Evolutionary conservation across 768 basidiomycete species (phyloP).

Genomic region (Lyophyllum decastes): DNA sequence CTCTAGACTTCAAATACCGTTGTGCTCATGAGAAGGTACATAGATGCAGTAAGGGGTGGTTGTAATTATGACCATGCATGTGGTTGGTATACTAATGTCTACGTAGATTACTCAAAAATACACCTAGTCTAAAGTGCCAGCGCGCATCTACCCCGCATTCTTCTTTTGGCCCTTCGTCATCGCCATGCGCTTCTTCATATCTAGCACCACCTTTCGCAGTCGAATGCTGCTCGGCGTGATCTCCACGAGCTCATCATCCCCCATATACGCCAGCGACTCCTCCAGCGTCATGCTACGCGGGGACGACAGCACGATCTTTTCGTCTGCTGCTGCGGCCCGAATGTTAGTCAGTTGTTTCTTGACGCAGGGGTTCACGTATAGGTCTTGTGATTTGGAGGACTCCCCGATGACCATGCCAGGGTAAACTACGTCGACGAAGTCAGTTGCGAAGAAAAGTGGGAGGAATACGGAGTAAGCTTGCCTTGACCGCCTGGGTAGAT

Average conservation of each 20-base stretch:
- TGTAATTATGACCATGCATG: not conserved
- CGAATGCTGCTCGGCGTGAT: slow-evolving; percentile 44
- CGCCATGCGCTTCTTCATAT: slow-evolving; percentile 34
- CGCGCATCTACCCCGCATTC: not conserved
- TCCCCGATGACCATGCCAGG: slow-evolving; percentile 55
- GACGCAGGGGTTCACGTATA: slow-evolving; percentile 48
- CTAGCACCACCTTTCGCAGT: slow-evolving; percentile 43
- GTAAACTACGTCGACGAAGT: slow-evolving; percentile 34
- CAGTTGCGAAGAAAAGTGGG: not conserved
- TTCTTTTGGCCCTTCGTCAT: not conserved
- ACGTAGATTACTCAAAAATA: not conserved
- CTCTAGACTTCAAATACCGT: too few relatives aligned
- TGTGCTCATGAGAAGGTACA: too few relatives aligned
- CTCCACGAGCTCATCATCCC: slow-evolving; percentile 50
- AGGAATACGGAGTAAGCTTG: slow-evolving; percentile 7
- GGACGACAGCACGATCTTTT: slow-evolving; percentile 48
- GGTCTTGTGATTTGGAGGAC: slow-evolving; percentile 43
- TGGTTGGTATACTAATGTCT: not conserved
- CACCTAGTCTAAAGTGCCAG: not conserved
- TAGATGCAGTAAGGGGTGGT: not conserved
- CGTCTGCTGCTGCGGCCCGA: slow-evolving; percentile 47
- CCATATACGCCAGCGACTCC: slow-evolving; percentile 49
- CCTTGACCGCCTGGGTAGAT: slow-evolving; percentile 44
- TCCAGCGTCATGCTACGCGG: slow-evolving; percentile 46
- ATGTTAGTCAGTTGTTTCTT: slow-evolving; percentile 55